Conservation (phyloP, 805 yeast species). For the Lipomyces chichibuensis region DNA sequence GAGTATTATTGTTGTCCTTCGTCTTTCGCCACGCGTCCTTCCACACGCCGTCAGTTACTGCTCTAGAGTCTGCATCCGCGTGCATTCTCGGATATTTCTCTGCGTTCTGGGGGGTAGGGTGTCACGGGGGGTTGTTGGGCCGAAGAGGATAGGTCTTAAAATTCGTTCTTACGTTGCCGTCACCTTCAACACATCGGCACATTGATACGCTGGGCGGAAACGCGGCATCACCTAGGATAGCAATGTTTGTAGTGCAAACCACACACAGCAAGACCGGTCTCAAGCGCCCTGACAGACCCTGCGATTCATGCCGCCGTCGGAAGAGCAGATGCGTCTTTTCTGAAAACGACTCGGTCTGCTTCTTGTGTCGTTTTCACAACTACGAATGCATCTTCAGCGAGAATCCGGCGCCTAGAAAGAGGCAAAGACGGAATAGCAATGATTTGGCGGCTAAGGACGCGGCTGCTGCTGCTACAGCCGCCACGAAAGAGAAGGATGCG, state of each 20-base stretch:
- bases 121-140: neutral
- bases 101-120: neutral
- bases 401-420: slow-evolving; percentile 31
- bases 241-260: slow-evolving; percentile 35
- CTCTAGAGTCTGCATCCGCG: neutral
- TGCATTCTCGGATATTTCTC: neutral
- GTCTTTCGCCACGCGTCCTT: neutral
- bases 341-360: slow-evolving; percentile 34
- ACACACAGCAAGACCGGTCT: slow-evolving; percentile 36
- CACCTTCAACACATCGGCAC: neutral
- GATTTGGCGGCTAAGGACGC: slow-evolving; percentile 3
- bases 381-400: slow-evolving; percentile 36
- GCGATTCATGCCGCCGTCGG: slow-evolving; percentile 36
- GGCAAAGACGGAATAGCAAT: slow-evolving; percentile 25
- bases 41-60: neutral
- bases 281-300: slow-evolving; percentile 36
- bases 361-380: slow-evolving; percentile 35
- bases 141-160: neutral
- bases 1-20: neutral
- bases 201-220: neutral
- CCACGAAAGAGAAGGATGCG: slow-evolving; percentile 9
- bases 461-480: slow-evolving; percentile 16
- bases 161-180: too few species aligned
- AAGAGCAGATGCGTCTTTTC: slow-evolving; percentile 36
- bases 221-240: neutral